Conservation (phyloP, 2,329 filamentous ascomycete genomes). For the Zalaria sp. region DNA sequence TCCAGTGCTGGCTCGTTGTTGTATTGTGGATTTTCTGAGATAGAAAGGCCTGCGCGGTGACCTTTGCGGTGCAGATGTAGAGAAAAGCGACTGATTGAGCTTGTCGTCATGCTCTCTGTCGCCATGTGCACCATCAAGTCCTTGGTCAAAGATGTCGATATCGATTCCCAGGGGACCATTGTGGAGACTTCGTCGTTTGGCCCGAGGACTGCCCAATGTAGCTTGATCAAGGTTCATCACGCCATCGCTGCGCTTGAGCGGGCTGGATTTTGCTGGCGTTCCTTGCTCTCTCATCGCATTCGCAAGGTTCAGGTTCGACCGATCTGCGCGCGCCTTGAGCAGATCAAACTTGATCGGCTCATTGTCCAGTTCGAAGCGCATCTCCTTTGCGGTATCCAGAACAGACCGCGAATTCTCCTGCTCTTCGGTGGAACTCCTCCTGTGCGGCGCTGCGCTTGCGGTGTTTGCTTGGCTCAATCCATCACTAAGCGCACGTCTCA, state of each 20-base stretch:
- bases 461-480: conserved; percentile 28
- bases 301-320: conserved; percentile 18
- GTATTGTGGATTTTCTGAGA: conserved; percentile 71
- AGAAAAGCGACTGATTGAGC: not conserved
- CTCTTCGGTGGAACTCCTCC: conserved; percentile 32
- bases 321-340: conserved; percentile 32
- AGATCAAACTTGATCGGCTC: conserved; percentile 35
- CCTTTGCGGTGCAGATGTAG: conserved; percentile 8
- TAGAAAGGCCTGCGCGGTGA: conserved; percentile 19
- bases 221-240: conserved; percentile 76
- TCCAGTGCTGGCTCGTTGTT: conserved; percentile 55
- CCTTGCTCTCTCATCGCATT: conserved; percentile 30
- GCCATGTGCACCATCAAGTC: conserved; percentile 14
- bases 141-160: conserved; percentile 65
- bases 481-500: conserved; percentile 1
- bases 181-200: conserved; percentile 81
- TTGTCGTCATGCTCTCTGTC: conserved; percentile 8
- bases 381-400: conserved; percentile 12
- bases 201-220: conserved; percentile 68
- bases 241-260: conserved; percentile 81
- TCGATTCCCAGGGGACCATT: conserved; percentile 49
- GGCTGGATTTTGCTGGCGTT: conserved; percentile 54
- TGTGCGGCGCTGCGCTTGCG: conserved; percentile 1
- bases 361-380: conserved; percentile 23
- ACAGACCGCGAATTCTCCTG: conserved; percentile 17